These are phyloP conservation scores for Besnoitia besnoiti DNA, from an alignment of 169 alveolate species.

Conservation along the genomic window DNA sequence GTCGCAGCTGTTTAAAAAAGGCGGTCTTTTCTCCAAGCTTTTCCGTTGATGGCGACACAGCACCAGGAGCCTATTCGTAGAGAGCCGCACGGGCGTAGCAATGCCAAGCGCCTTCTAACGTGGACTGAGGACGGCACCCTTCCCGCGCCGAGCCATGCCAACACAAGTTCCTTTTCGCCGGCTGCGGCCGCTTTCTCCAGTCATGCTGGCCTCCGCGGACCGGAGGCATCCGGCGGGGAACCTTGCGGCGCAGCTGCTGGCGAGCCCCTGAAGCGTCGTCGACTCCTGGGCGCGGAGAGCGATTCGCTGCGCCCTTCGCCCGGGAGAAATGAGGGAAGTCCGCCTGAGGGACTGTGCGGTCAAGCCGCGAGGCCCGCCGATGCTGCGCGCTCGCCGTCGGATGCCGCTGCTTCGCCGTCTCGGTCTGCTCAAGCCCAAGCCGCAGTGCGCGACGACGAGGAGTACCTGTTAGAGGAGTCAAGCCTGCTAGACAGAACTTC, in stretches of 20 bases:
- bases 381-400: background rate
- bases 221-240: background rate
- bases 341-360: too few species aligned
- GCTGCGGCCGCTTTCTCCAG: background rate
- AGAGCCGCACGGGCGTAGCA: background rate
- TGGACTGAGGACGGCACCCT: background rate
- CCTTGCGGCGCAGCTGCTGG: background rate
- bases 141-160: background rate
- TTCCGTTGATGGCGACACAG: conserved; percentile 3
- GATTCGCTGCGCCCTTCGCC: background rate
- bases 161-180: background rate
- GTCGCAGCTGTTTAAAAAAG: too few species aligned
- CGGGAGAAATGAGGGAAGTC: background rate
- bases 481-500: background rate
- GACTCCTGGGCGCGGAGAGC: background rate
- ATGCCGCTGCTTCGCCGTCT: background rate
- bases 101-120: background rate
- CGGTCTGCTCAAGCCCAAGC: background rate
- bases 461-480: background rate
- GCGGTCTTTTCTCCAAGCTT: too few species aligned
- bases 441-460: background rate
- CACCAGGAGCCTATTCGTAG: background rate
- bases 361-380: too few species aligned
- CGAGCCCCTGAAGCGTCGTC: background rate
- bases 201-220: background rate